Base-by-base conservation (phyloP, 495 filamentous ascomycete genomes). In the Hapsidospora chrysogenum region DNA sequence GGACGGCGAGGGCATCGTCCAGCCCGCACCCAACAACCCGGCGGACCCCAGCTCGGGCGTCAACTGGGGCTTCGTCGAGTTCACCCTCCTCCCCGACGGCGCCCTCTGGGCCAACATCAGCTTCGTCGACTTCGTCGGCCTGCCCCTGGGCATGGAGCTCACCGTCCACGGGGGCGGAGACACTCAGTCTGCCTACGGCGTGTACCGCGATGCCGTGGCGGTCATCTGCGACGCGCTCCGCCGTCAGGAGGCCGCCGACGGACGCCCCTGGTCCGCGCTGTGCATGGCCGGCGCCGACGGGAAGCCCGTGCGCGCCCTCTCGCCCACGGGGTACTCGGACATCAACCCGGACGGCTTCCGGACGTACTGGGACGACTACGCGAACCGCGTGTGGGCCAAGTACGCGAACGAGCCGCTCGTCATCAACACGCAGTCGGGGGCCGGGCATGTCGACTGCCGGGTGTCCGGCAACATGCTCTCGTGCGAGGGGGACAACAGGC, bases 71-170 rank as follows among this genome's bases (percentile, higher is more conserved):
- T 43, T 50, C 29, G 40, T 44, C 17, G 51, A 57, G 33, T 37
- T 40, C 35, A 27, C 38, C 21, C 16, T 3, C 32, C 20, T 14
- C 13, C 2, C 10, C 2, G 23, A 35, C 16, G 23, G 23, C 3
- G 8, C 38, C 9, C 45, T 64, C 20, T 66, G 47, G 26, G 57
- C 56, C 42, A 61, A 66, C 42, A 56, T 66, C 35, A 55, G 47
- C 31, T 63, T 57, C 39, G 61, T 66, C 15, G 62, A 66, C 40
- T 66, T 66, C 36, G 60, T 63, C 38, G 59, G 59, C 19, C 42
- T 64, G 6, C 40, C 50, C 16, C 49, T 64, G 29, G 51, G 56
- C 14, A 57, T 64, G 49, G 45, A 37, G 8, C 37, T 66, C 13
- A 52, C 49, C 9, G 42, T 51, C 11, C 41, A 36, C 26, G 41